phyloP scores from a whole-genome alignment of 1,284 basidiomycete genomes.

The Chalciporus piperatoides region DNA sequence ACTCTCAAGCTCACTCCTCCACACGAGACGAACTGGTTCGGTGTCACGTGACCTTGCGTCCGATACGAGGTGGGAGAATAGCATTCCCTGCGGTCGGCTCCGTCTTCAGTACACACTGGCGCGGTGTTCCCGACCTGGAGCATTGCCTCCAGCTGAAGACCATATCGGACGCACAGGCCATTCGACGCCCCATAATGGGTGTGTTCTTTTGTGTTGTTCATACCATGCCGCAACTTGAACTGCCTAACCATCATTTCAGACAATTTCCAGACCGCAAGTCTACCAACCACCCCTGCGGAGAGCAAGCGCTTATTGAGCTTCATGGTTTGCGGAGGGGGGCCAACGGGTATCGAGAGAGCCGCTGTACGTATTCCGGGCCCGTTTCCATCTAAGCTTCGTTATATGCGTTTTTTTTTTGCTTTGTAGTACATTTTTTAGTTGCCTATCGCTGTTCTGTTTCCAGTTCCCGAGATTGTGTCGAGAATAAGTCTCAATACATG shows the following conservation, averaged over 20 bases:
- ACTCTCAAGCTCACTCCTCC: too few species aligned
- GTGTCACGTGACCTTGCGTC: too few species aligned
- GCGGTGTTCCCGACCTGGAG: constrained; percentile 88
- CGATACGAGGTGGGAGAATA: too few species aligned
- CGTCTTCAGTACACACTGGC: constrained; percentile 86
- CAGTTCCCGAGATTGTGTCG: constrained; percentile 93
- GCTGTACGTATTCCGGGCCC: constrained; percentile 45
- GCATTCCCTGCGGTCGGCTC: constrained; percentile 53
- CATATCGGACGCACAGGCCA: constrained; percentile 84
- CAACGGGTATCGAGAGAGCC: constrained; percentile 86
- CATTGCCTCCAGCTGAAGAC: constrained; percentile 97
- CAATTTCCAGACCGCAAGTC: constrained; percentile 89
- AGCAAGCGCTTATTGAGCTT: constrained; percentile 90
- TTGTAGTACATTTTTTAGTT: not conserved
- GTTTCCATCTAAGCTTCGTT: constrained; percentile 29
- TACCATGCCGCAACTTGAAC: constrained; percentile 6
- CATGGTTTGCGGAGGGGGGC: constrained; percentile 95
- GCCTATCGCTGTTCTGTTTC: constrained; percentile 7
- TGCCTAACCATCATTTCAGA: constrained; percentile 45
- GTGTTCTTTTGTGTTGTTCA: constrained; percentile 20
- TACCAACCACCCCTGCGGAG: constrained; percentile 90
- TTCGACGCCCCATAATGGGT: constrained; percentile 87
- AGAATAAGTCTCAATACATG: constrained; percentile 83
- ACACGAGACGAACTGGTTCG: too few species aligned
- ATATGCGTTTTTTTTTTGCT: constrained; percentile 52